Conservation (phyloP, 768 basidiomycete species). For the Kwoniella newhampshirensis region DNA sequence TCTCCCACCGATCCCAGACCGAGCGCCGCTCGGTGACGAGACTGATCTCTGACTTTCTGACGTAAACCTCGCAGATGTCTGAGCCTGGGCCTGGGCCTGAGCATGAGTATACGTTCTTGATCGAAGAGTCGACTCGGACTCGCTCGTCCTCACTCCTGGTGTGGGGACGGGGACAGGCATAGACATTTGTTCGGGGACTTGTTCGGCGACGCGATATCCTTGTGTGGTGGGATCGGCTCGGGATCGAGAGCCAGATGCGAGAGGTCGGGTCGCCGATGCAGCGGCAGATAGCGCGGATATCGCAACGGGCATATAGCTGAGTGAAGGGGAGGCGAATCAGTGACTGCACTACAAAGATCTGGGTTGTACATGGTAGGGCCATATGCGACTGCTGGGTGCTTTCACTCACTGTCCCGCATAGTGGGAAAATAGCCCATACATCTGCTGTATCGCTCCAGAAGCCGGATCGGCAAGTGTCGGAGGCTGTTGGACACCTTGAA, state of each 20-base stretch:
- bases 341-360: no score
- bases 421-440: slow-evolving; percentile 36
- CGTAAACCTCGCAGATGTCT: slow-evolving; percentile 1
- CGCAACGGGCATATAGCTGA: slow-evolving; percentile 27
- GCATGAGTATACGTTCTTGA: slow-evolving; percentile 31
- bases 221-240: not conserved
- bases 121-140: slow-evolving; percentile 19
- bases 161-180: slow-evolving; percentile 46
- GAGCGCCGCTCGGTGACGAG: not conserved
- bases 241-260: slow-evolving; percentile 1
- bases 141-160: slow-evolving; percentile 13
- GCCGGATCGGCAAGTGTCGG: slow-evolving; percentile 52
- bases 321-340: not conserved
- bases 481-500: slow-evolving; percentile 35
- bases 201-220: slow-evolving; percentile 6
- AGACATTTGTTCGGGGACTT: slow-evolving; percentile 28
- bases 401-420: slow-evolving; percentile 48
- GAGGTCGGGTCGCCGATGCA: slow-evolving; percentile 12
- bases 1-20: slow-evolving; percentile 9
- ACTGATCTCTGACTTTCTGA: not conserved
- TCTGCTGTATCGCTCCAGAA: slow-evolving; percentile 41
- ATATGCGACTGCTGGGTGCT: no score
- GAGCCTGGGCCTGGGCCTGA: slow-evolving; percentile 5
- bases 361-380: no score
- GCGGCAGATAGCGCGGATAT: slow-evolving; percentile 31